Evolutionary conservation across 148 eudicot species (phyloP).

Genomic region (Tetragonia tetragonoides): DNA sequence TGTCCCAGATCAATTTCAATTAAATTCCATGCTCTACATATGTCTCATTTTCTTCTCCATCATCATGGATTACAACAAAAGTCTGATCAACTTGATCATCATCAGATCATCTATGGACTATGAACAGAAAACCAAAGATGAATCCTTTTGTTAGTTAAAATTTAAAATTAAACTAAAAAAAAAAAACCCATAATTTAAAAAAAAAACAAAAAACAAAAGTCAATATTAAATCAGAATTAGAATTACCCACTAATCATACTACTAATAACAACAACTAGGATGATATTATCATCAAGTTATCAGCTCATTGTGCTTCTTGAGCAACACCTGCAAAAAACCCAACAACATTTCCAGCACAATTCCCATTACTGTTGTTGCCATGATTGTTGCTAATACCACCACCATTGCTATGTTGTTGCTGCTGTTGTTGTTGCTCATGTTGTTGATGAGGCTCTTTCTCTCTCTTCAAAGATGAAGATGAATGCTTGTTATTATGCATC

Average conservation of each 20-base stretch:
- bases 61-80: conserved; percentile 7
- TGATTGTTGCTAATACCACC: background rate
- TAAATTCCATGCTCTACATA: background rate
- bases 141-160: conserved; percentile 4
- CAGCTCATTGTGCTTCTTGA: background rate
- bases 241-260: background rate
- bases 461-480: conserved; percentile 19
- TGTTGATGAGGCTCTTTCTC: background rate
- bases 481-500: conserved; percentile 82
- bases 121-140: conserved; percentile 1
- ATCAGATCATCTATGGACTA: background rate
- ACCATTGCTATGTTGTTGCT: background rate
- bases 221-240: conserved; percentile 2
- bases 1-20: background rate
- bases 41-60: background rate
- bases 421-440: background rate
- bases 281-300: background rate
- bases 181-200: background rate
- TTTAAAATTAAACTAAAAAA: background rate
- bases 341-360: background rate
- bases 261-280: background rate
- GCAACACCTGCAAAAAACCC: background rate
- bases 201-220: background rate
- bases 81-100: background rate
- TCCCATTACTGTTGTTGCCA: background rate